Base-by-base conservation (phyloP, 2,329 filamentous ascomycete genomes). In the Fusarium mexicanum region DNA sequence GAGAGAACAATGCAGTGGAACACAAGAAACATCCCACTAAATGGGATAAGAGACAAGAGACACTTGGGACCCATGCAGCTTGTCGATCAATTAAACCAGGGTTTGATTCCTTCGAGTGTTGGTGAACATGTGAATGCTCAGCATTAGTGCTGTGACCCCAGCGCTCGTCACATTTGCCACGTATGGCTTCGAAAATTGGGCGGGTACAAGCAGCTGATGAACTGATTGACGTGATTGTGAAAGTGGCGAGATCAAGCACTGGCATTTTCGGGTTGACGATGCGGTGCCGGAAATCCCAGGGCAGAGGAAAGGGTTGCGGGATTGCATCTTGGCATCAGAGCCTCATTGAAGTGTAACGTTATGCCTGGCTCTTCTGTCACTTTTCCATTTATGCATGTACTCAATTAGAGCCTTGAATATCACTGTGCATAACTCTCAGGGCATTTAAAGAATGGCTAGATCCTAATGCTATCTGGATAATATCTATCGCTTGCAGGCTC, bases 401-500 rank as follows among this genome's bases (percentile, higher is more conserved):
- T 16, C 7, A 26, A 8, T 40, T 17, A 5, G 5, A n/a, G 3
- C 2, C 18, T 3, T 38, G 9, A 12, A 7, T 2, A 18, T 22
- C 14, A 2, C 18, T 17, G 0, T 40, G 6, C 7, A 29, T 33
- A 20, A 35, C 0, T 14, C 11, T 14, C 0, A 8, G 1, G 16
- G 2, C 11, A 0, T 18, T 6, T 51, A 5, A 3, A 5, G 0
- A 33, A n/a, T 17, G 43, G 12, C 11, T 8, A 1, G 0, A 17
- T 5, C 43, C 10, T 17, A 26, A 46, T 46, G 8, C 24, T 46
- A 35, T 51, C 11, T 24, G 2, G 14, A 14, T 4, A 6, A 4
- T 24, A 35, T 14, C 6, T 8, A 35, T 8, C 24, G 0, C 48
- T 24, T 3, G 11, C 3, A 20, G 7, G 1, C 48, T 33, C 8